These are phyloP conservation scores for Psidium guajava DNA, from an alignment of 345 rosid genomes.

Conservation along the genomic window DNA sequence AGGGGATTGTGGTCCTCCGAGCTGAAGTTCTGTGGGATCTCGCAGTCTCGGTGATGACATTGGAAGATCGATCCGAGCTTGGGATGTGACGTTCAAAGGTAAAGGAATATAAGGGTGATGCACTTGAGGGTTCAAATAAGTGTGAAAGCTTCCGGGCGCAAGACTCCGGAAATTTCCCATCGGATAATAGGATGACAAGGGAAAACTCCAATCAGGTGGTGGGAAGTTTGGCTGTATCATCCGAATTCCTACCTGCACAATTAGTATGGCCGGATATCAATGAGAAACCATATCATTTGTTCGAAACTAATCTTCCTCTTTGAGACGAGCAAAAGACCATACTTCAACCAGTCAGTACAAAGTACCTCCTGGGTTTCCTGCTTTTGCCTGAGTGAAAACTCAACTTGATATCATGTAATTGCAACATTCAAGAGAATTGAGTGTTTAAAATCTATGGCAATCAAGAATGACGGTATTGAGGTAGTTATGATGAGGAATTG, in stretches of 20 bases:
- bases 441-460: background rate
- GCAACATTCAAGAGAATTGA: background rate
- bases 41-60: background rate
- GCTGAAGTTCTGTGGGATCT: background rate
- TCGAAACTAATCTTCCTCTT: background rate
- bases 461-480: background rate
- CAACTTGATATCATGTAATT: background rate
- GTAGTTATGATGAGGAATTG: background rate
- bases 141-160: background rate
- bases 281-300: background rate
- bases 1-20: background rate
- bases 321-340: background rate
- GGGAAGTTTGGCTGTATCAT: background rate
- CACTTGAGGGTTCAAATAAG: background rate
- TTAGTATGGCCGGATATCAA: background rate
- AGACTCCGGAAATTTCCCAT: background rate
- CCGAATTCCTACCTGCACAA: background rate
- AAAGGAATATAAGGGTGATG: background rate
- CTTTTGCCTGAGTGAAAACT: background rate
- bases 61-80: background rate
- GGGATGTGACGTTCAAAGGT: background rate
- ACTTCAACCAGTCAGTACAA: background rate
- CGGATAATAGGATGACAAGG: background rate
- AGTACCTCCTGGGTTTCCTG: background rate
- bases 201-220: background rate